Conservation (phyloP, 1,139 yeast species). For the Candida buenavistaensis region DNA sequence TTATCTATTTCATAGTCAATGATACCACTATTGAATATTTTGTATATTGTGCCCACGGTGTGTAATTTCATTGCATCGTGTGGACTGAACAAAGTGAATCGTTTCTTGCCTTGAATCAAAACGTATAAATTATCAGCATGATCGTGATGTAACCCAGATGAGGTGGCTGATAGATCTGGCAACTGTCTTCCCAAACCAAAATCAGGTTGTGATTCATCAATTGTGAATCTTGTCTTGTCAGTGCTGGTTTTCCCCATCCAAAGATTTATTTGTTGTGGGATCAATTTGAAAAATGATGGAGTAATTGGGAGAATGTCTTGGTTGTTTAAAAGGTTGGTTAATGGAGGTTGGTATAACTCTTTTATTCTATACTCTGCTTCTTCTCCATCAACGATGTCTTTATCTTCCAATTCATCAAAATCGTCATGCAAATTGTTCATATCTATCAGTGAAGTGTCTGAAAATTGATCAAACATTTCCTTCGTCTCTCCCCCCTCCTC, state of each 20-base stretch:
- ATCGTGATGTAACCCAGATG: constrained; percentile 80
- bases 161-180: constrained; percentile 43
- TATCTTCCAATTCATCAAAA: constrained; percentile 40
- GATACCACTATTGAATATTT: constrained; percentile 58
- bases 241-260: constrained; percentile 55
- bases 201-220: constrained; percentile 12
- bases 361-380: constrained; percentile 33
- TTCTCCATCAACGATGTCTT: constrained; percentile 17
- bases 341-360: constrained; percentile 63
- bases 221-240: constrained; percentile 6
- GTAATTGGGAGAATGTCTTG: constrained; percentile 33
- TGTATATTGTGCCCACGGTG: constrained; percentile 58
- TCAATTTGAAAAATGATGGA: constrained; percentile 43
- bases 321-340: constrained; percentile 41
- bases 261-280: constrained; percentile 71
- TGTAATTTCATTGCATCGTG: constrained; percentile 54
- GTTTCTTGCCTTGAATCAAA: constrained; percentile 57
- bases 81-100: constrained; percentile 68
- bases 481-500: constrained; percentile 13
- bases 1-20: constrained; percentile 59
- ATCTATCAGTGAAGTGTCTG: constrained; percentile 36
- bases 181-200: constrained; percentile 48
- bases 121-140: constrained; percentile 75
- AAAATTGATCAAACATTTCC: constrained; percentile 13
- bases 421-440: constrained; percentile 51